Conservation (phyloP, 306 rosid species). For the Amphicarpaea edgeworthii region DNA sequence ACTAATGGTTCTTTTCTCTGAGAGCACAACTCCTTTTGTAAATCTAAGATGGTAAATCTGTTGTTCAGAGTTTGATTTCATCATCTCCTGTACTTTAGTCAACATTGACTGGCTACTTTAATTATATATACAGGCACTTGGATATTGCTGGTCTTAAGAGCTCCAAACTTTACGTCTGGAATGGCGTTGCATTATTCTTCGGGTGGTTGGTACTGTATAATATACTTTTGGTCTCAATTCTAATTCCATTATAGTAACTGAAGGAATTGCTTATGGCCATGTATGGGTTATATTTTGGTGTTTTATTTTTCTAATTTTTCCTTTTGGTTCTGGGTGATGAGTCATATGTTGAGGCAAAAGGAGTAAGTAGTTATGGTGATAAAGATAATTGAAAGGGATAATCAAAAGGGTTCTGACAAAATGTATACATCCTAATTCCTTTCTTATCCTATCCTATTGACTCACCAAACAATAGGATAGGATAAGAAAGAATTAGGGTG, state of each 20-base stretch:
- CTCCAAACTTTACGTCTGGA: conserved; percentile 68
- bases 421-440: background rate
- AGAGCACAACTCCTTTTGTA: conserved; percentile 89
- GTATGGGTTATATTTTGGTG: conserved; percentile 32
- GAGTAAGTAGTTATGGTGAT: conserved; percentile 11
- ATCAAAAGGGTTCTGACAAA: conserved; percentile 21
- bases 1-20: conserved; percentile 88
- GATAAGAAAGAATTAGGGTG: background rate
- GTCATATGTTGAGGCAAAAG: conserved; percentile 14
- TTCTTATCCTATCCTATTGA: background rate
- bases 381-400: conserved; percentile 32
- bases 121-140: conserved; percentile 72
- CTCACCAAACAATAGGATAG: background rate
- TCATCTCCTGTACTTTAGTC: conserved; percentile 37
- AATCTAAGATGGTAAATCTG: conserved; percentile 85
- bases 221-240: conserved; percentile 44
- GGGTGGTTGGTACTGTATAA: conserved; percentile 93
- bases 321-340: conserved; percentile 18
- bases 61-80: conserved; percentile 31
- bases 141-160: conserved; percentile 74
- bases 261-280: conserved; percentile 36
- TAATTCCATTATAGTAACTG: conserved; percentile 33
- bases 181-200: conserved; percentile 83
- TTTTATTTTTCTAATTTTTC: conserved; percentile 11
- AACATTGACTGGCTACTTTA: conserved; percentile 36